Percentiles rank a stretch among this genome's conserved stretches.
Conservation (phyloP, 2,329 filamentous ascomycete genomes). For the Trichophyton rubrum region DNA sequence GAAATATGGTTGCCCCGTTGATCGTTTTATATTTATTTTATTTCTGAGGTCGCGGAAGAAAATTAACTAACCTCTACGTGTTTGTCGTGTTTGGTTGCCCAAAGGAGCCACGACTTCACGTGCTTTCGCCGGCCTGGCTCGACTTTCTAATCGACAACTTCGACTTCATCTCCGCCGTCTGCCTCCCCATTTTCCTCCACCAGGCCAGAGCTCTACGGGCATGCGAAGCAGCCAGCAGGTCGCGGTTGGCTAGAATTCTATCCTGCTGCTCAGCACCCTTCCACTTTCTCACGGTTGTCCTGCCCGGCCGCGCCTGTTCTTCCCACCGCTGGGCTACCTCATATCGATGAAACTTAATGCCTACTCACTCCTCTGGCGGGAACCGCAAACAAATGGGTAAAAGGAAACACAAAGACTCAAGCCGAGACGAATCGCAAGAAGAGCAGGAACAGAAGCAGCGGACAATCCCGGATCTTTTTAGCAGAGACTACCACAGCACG, state of each 20-base stretch:
- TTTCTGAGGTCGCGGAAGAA: background rate
- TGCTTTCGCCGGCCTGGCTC: background rate
- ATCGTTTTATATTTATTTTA: background rate
- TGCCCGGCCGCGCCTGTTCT: background rate
- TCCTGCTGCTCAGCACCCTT: background rate
- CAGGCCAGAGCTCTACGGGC: background rate
- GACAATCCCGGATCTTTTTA: slow-evolving; percentile 36
- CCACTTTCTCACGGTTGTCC: background rate
- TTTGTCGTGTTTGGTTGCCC: background rate
- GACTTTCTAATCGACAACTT: background rate
- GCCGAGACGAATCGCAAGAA: slow-evolving; percentile 22
- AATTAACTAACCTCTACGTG: background rate
- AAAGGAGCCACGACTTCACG: slow-evolving; percentile 1
- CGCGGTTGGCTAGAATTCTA: background rate
- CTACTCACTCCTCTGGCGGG: slow-evolving; percentile 29
- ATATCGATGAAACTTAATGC: slow-evolving; percentile 31
- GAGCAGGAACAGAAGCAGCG: slow-evolving; percentile 21
- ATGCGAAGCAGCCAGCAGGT: background rate
- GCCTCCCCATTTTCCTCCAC: background rate
- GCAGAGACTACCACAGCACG: slow-evolving; percentile 18
- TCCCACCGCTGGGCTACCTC: background rate
- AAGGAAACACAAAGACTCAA: slow-evolving; percentile 25
- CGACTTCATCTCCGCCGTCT: background rate
- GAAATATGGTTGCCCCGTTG: background rate
- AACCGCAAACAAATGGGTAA: slow-evolving; percentile 33